phyloP scores from a whole-genome alignment of 345 rosid species.

The Eucalyptus dawsonii region DNA sequence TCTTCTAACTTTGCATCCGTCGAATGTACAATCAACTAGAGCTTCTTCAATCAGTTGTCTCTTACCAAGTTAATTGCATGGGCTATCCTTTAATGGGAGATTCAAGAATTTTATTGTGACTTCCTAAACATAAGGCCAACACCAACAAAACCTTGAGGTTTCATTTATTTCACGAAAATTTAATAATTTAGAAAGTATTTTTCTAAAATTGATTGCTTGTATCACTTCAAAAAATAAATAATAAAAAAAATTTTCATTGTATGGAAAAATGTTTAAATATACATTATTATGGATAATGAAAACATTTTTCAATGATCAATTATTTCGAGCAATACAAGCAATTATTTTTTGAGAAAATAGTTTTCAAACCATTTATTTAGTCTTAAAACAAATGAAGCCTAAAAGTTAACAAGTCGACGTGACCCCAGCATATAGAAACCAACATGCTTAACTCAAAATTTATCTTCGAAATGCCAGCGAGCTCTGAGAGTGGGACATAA shows the following conservation, averaged over 20 bases:
- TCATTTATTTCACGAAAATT: no score
- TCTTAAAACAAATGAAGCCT: not conserved
- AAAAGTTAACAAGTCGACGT: not conserved
- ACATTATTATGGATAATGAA: no score
- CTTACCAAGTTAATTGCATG: rapidly evolving
- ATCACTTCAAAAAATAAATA: no score
- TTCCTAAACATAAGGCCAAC: not conserved
- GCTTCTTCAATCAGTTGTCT: not conserved
- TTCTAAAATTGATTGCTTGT: no score
- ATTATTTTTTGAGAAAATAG: no score
- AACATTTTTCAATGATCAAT: no score
- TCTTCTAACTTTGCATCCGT: not conserved
- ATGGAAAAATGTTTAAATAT: not conserved
- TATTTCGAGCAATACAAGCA: rapidly evolving
- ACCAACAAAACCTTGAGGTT: not conserved
- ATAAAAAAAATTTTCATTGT: no score
- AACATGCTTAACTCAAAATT: no score
- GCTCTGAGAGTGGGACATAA: not conserved
- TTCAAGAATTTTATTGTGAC: not conserved
- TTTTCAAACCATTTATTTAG: no score
- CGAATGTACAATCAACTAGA: not conserved
- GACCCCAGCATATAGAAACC: not conserved
- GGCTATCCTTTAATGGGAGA: not conserved
- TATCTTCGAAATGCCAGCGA: no score
- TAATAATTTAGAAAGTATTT: no score